A percentile compares a stretch with the other conserved stretches of the same genome.
These are phyloP conservation scores for Trichophyton benhamiae DNA, from an alignment of 2,329 filamentous ascomycete genomes.

Conservation along the genomic window DNA sequence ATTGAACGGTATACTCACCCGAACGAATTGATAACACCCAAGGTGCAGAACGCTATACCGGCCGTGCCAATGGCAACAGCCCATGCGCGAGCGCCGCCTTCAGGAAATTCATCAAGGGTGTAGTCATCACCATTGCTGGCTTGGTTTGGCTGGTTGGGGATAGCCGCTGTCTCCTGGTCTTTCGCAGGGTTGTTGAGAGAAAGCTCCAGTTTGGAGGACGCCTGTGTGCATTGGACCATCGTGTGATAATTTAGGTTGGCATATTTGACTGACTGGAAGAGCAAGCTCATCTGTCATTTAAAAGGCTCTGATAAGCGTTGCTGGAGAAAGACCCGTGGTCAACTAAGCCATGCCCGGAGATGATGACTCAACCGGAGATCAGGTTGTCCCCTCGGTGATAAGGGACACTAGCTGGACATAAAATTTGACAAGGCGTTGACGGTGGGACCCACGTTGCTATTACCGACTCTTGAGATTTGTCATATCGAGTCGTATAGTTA, in stretches of 20 bases:
- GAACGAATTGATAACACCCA: conserved; percentile 9
- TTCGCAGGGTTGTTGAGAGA: neutral
- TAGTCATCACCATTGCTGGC: conserved; percentile 3
- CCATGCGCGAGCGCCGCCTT: conserved; percentile 8
- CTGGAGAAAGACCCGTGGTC: neutral
- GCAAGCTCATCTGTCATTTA: neutral
- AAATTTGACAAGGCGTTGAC: neutral
- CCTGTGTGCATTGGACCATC: conserved; percentile 2
- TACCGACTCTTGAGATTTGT: too few relatives aligned
- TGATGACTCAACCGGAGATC: conserved; percentile 7
- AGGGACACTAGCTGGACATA: neutral
- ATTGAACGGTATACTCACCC: conserved; percentile 5
- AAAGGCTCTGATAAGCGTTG: neutral
- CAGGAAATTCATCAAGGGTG: conserved; percentile 5
- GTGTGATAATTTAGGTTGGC: conserved; percentile 1
- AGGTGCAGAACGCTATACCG: conserved; percentile 6
- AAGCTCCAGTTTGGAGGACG: conserved; percentile 2
- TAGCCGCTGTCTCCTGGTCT: neutral
- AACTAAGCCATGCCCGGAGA: conserved; percentile 1
- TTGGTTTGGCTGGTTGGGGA: neutral
- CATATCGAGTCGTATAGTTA: too few relatives aligned
- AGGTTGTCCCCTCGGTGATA: conserved; percentile 1
- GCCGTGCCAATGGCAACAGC: conserved; percentile 7
- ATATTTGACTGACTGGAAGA: conserved; percentile 2
- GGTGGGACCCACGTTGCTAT: too few relatives aligned